Evolutionary conservation across 768 basidiomycete genomes (phyloP).

Genomic region (Suillus cothurnatus): DNA sequence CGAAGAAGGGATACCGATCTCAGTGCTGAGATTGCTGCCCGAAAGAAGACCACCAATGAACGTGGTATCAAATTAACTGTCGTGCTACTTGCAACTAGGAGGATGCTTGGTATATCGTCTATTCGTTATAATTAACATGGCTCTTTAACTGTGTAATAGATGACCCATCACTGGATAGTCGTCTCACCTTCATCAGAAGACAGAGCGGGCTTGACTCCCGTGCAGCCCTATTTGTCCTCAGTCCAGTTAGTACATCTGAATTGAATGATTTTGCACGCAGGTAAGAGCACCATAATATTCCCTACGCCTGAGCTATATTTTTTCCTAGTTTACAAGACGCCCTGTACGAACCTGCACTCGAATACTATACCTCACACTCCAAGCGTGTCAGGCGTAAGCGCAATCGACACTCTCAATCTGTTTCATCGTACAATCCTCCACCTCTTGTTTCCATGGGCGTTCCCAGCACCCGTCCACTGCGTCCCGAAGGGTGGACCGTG

Average conservation of each 20-base stretch:
- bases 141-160: conserved; percentile 48
- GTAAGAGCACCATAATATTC: conserved; percentile 36
- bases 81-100: conserved; percentile 87
- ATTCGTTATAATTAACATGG: not conserved
- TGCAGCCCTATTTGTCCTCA: conserved; percentile 92
- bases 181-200: conserved; percentile 84
- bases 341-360: conserved; percentile 83
- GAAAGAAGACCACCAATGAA: conserved; percentile 82
- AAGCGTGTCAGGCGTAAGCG: conserved; percentile 92
- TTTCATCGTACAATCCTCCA: conserved; percentile 48
- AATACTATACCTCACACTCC: conserved; percentile 92
- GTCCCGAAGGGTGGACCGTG: conserved; percentile 92
- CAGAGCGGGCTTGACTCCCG: conserved; percentile 89
- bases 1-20: conserved; percentile 73
- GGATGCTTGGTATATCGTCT: conserved; percentile 71
- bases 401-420: conserved; percentile 70
- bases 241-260: conserved; percentile 86
- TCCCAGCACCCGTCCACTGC: conserved; percentile 54
- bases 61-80: conserved; percentile 93
- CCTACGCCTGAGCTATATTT: conserved; percentile 7
- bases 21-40: conserved; percentile 72
- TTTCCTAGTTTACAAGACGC: conserved; percentile 77
- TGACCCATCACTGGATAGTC: conserved; percentile 78
- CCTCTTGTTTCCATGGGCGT: conserved; percentile 47
- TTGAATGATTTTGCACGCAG: conserved; percentile 88